Evolutionary conservation across 2,329 filamentous ascomycete species (phyloP).

Genomic region (Fusarium multiceps): DNA sequence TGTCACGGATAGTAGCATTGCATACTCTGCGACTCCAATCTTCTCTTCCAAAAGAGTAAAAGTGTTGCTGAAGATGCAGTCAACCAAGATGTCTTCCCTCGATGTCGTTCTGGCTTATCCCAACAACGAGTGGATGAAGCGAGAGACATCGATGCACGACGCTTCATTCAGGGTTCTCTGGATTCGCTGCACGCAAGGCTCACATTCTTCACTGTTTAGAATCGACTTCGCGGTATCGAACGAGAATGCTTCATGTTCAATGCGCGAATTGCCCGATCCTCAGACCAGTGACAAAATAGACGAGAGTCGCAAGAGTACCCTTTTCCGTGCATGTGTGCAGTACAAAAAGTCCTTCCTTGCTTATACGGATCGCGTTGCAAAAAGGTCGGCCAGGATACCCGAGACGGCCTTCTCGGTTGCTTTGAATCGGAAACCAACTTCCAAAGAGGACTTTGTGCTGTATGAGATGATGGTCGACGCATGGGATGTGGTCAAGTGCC

Average conservation of each 20-base stretch:
- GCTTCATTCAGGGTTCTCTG: slow-evolving; percentile 9
- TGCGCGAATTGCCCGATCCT: slow-evolving; percentile 1
- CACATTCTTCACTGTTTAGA: slow-evolving; percentile 6
- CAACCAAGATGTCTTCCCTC: neutral
- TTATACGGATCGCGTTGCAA: slow-evolving; percentile 6
- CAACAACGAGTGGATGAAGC: slow-evolving; percentile 1
- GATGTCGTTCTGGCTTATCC: slow-evolving; percentile 1
- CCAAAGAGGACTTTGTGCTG: neutral
- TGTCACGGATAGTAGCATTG: neutral
- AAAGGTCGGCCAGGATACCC: neutral
- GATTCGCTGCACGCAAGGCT: neutral
- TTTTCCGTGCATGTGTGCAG: slow-evolving; percentile 4
- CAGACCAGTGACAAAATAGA: neutral
- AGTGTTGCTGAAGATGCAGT: neutral
- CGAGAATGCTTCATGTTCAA: slow-evolving; percentile 6
- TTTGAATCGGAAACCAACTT: slow-evolving; percentile 2
- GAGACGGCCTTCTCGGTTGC: neutral
- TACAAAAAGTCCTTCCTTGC: slow-evolving; percentile 13
- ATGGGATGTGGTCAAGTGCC: neutral
- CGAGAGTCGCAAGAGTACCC: neutral
- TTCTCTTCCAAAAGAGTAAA: slow-evolving; percentile 3
- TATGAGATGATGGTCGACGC: slow-evolving; percentile 1
- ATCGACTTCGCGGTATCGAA: slow-evolving; percentile 8
- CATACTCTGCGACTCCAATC: neutral
- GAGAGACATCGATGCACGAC: neutral